Conservation (phyloP, 768 basidiomycete species). For the Leccinum subgranulosum region DNA sequence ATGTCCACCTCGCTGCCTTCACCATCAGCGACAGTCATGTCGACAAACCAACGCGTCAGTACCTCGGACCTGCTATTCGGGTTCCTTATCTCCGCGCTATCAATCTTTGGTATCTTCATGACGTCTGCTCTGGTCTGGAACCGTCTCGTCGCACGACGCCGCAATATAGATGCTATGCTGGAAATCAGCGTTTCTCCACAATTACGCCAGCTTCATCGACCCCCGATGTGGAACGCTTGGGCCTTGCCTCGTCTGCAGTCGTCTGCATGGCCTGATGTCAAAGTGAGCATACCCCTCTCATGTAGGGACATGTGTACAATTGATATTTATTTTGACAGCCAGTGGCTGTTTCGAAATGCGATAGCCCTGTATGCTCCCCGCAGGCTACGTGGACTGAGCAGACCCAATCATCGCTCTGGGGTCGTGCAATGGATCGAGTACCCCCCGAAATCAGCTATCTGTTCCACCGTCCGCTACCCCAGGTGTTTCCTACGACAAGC, state of each 20-base stretch:
- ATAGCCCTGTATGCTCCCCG: neutral
- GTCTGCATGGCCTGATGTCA: conserved; percentile 15
- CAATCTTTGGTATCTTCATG: conserved; percentile 32
- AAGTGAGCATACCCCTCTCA: conserved; percentile 22
- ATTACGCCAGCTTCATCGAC: conserved; percentile 10
- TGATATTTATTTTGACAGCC: conserved; percentile 17
- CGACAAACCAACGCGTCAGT: neutral
- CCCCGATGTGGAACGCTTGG: conserved; percentile 25
- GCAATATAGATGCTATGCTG: conserved; percentile 23
- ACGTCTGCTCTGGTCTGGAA: conserved; percentile 29
- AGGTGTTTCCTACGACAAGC: neutral
- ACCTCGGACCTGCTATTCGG: conserved; percentile 31
- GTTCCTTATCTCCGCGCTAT: conserved; percentile 31
- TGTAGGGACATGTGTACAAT: conserved; percentile 13
- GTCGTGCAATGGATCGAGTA: conserved; percentile 9
- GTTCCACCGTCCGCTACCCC: conserved; percentile 20
- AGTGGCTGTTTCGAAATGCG: conserved; percentile 16
- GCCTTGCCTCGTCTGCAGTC: conserved; percentile 2
- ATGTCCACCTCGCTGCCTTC: conserved; percentile 24
- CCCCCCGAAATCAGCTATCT: conserved; percentile 30
- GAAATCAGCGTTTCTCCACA: neutral
- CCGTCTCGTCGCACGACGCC: conserved; percentile 31
- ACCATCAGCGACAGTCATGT: neutral
- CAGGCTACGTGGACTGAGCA: conserved; percentile 5
- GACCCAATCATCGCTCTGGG: conserved; percentile 20